Percentiles rank a stretch among this genome's conserved stretches.
Conservation (phyloP, 1,284 basidiomycete genomes). For the Takashimella tepidaria region DNA sequence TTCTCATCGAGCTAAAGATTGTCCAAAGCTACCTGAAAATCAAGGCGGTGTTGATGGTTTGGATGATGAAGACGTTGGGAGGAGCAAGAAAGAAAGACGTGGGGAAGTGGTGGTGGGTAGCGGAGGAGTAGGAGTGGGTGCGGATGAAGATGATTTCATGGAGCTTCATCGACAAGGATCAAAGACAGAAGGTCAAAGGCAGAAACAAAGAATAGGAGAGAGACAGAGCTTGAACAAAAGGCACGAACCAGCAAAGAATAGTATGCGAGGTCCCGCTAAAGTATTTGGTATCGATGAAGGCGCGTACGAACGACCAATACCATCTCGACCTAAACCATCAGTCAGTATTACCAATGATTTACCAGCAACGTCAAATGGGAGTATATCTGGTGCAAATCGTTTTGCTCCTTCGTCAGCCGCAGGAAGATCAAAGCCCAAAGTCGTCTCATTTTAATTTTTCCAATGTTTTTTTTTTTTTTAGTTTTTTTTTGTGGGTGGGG, state of each 20-base stretch:
- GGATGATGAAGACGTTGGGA: no score
- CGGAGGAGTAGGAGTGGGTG: slow-evolving; percentile 53
- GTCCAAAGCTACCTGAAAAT: slow-evolving; percentile 46
- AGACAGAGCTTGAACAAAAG: slow-evolving; percentile 26
- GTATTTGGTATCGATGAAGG: slow-evolving; percentile 19
- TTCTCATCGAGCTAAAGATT: slow-evolving; percentile 80
- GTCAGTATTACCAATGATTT: no score
- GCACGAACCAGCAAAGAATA: slow-evolving; percentile 37
- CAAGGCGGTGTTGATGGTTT: slow-evolving; percentile 1
- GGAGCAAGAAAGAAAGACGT: not conserved
- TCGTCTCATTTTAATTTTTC: slow-evolving; percentile 29
- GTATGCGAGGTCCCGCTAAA: slow-evolving; percentile 26
- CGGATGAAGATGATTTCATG: slow-evolving; percentile 93
- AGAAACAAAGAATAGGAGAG: slow-evolving; percentile 50
- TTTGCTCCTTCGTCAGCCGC: no score
- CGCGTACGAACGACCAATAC: slow-evolving; percentile 6
- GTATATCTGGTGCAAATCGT: no score
- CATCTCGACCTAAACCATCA: no score
- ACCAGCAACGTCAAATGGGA: no score
- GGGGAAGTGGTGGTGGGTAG: slow-evolving; percentile 12
- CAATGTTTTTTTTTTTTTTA: no score
- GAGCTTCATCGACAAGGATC: slow-evolving; percentile 51
- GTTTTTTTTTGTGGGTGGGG: no score
- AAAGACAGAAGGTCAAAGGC: not conserved
- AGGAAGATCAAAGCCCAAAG: slow-evolving; percentile 27